Conservation (phyloP, 495 filamentous ascomycete species). For the Aspergillus olivimuriae region DNA sequence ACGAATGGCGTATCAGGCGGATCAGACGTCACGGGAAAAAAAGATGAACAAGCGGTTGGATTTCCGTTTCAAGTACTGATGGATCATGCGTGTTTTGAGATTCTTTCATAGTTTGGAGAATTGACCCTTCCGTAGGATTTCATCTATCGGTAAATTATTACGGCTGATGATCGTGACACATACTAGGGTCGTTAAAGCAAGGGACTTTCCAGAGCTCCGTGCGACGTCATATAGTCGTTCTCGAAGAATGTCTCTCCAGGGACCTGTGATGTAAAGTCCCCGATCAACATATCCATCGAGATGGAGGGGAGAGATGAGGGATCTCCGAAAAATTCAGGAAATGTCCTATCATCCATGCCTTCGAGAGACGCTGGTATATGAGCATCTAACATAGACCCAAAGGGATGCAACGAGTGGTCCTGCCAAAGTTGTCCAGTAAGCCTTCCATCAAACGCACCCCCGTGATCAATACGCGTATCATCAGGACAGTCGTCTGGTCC, state of each 20-base stretch:
- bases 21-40: constrained; percentile 22
- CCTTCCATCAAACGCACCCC: neutral
- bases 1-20: constrained; percentile 24
- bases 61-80: constrained; percentile 30
- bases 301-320: constrained; percentile 1
- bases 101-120: too few species aligned
- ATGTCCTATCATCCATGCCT: neutral
- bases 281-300: constrained; percentile 9
- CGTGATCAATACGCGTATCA: neutral
- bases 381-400: neutral
- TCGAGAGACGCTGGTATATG: neutral
- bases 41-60: constrained; percentile 36
- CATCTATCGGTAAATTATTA: too few species aligned
- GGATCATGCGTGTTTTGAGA: too few species aligned
- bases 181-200: neutral
- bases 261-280: constrained; percentile 9
- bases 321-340: neutral
- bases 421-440: too few species aligned
- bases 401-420: neutral
- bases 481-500: too few species aligned
- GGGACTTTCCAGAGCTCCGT: neutral
- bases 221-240: neutral
- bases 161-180: too few species aligned
- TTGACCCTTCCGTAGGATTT: too few species aligned
- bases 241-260: neutral